These are phyloP conservation scores for Psilocybe subaeruginosa DNA, from an alignment of 768 basidiomycete genomes.

Conservation along the genomic window DNA sequence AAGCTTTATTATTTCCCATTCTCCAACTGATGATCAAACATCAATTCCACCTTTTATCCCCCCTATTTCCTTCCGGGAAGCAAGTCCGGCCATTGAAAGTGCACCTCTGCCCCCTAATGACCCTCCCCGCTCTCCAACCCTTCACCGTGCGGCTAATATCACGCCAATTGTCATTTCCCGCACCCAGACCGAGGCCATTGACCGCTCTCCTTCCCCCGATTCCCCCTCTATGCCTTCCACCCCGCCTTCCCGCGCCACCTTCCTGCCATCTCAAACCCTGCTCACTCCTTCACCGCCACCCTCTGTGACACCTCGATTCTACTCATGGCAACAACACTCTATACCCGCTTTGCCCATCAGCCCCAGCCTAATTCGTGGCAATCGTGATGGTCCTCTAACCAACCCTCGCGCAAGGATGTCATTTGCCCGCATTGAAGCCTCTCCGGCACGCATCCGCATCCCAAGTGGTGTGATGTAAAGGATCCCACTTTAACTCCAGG, in stretches of 20 bases:
- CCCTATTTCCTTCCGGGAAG: slow-evolving; percentile 23
- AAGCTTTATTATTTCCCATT: not conserved
- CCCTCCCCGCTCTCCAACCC: slow-evolving; percentile 24
- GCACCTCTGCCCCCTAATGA: slow-evolving; percentile 10
- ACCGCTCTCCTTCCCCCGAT: slow-evolving; percentile 31
- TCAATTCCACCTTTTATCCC: slow-evolving; percentile 25
- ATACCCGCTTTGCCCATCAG: slow-evolving; percentile 33
- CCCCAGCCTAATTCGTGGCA: slow-evolving; percentile 34
- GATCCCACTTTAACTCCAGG: slow-evolving; percentile 7
- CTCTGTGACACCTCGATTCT: slow-evolving; percentile 57
- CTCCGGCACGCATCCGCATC: slow-evolving; percentile 47
- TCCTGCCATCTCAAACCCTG: slow-evolving; percentile 24
- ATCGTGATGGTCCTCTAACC: slow-evolving; percentile 49
- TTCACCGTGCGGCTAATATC: slow-evolving; percentile 35
- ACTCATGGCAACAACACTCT: slow-evolving; percentile 49
- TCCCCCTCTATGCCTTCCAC: slow-evolving; percentile 30
- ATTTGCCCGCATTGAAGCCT: slow-evolving; percentile 50
- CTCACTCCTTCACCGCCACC: slow-evolving; percentile 58
- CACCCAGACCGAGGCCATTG: slow-evolving; percentile 32
- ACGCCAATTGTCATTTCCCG: slow-evolving; percentile 34
- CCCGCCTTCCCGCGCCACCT: slow-evolving; percentile 26
- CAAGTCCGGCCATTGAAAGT: slow-evolving; percentile 15
- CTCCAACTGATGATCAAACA: slow-evolving; percentile 9
- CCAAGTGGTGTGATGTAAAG: slow-evolving; percentile 41
- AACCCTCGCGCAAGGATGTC: slow-evolving; percentile 64